Evolutionary conservation across 345 rosid genomes (phyloP).

Genomic region (Rhizophora apiculata): DNA sequence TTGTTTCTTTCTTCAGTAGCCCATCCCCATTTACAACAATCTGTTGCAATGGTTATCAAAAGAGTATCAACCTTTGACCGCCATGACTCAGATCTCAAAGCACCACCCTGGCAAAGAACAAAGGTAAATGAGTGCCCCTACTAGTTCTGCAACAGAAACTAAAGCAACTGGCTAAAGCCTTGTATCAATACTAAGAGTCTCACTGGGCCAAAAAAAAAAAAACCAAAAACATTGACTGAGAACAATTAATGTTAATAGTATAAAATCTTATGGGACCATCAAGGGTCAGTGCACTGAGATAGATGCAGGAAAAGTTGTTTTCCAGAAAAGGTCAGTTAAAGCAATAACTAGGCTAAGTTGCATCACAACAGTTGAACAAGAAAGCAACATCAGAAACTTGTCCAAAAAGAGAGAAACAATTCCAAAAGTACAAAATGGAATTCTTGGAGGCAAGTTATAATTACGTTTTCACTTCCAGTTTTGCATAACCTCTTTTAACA

Average conservation of each 20-base stretch:
- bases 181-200: too few relatives aligned
- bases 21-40: conserved; percentile 57
- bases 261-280: too few relatives aligned
- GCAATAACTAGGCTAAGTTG: too few relatives aligned
- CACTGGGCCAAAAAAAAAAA: too few relatives aligned
- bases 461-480: too few relatives aligned
- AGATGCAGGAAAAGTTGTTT: too few relatives aligned
- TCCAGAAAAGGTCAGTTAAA: too few relatives aligned
- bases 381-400: not conserved
- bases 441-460: too few relatives aligned
- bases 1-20: conserved; percentile 37
- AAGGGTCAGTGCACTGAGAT: too few relatives aligned
- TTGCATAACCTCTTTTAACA: too few relatives aligned
- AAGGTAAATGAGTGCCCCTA: not conserved
- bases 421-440: not conserved
- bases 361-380: not conserved
- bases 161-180: not conserved
- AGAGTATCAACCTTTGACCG: conserved; percentile 56
- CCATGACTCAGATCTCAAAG: conserved; percentile 63
- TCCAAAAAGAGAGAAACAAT: not conserved
- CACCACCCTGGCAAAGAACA: conserved; percentile 56
- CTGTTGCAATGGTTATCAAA: conserved; percentile 51
- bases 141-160: not conserved
- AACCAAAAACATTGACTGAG: too few relatives aligned
- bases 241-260: too few relatives aligned